Base-by-base conservation (phyloP, 2,329 filamentous ascomycete genomes). In the Myriosclerotinia duriaeana region DNA sequence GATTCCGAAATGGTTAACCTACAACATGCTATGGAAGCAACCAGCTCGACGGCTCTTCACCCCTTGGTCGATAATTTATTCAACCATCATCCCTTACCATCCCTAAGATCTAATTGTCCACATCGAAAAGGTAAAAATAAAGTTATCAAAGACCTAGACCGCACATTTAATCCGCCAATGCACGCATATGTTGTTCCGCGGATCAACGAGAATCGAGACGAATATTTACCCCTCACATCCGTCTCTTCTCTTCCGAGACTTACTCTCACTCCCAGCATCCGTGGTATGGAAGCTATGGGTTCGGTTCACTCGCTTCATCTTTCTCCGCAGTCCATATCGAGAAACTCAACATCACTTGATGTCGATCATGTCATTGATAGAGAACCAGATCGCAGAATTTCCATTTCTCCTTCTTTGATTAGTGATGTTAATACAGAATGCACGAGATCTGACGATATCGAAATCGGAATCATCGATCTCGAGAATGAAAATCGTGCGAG, bases 1-100 rank as follows among this genome's bases (percentile, higher is more conserved):
- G 65, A 67, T 52, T 64, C 60, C 11, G 65, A 67, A 40, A 53
- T 64, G 53, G 9, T 34, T 1, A 67, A 64, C 36, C 15, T 67
- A 2, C 65, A 53, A 38, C 53, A 56, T 53, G 65, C 65, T 3
- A 64, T 67, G 22, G 65, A 64, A 30, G 65, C 65, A 26, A 67
- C 60, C n/a, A 64, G 44, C 26, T 55, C 30, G n/a, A 64, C 60
- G 8, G 60, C 60, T 34, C 34, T 56, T 22, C 65, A 64, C 14
- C 65, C 65, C 15, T 46, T 64, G 26, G 40, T 36, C n/a, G 38
- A 59, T 64, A 17, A 38, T 17, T 14, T 6, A 36, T 50, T 1
- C 14, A 22, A 20, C 14, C 11, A 20, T 4, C 22, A 44, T 52
- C 5, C 44, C 30, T 14, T 22, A 15, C 53, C 26, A 46, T 20